These are phyloP conservation scores for Talaromyces marneffei DNA, from an alignment of 2,329 filamentous ascomycete species.

Conservation along the genomic window DNA sequence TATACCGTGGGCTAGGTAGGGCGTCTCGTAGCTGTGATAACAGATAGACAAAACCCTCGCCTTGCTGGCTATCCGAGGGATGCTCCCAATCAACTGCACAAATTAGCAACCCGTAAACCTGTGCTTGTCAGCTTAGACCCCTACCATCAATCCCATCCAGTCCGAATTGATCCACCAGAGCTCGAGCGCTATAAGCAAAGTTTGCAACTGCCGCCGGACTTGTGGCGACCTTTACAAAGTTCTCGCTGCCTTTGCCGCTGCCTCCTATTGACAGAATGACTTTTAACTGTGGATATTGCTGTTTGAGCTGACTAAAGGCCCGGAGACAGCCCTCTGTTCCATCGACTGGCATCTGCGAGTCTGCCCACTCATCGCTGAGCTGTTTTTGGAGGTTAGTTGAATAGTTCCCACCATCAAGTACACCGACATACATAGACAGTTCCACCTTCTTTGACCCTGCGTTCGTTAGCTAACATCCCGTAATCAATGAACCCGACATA, in stretches of 20 bases:
- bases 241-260: constrained; percentile 55
- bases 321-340: constrained; percentile 65
- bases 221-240: constrained; percentile 63
- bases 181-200: constrained; percentile 63
- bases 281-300: constrained; percentile 63
- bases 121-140: not conserved
- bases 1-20: constrained; percentile 62
- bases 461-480: constrained; percentile 1
- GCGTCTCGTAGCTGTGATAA: constrained; percentile 60
- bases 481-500: constrained; percentile 22
- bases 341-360: constrained; percentile 65
- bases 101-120: not conserved
- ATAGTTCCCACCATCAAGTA: not conserved
- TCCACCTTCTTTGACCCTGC: constrained; percentile 63
- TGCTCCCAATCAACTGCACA: constrained; percentile 72
- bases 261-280: constrained; percentile 75
- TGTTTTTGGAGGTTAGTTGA: constrained; percentile 33
- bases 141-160: constrained; percentile 72
- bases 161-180: constrained; percentile 63
- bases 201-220: constrained; percentile 57
- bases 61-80: constrained; percentile 60
- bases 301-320: constrained; percentile 67
- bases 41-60: constrained; percentile 63
- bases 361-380: constrained; percentile 75
- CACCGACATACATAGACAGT: constrained; percentile 64